These are phyloP conservation scores for Apiospora phragmitis DNA, from an alignment of 2,329 filamentous ascomycete species.

Conservation along the genomic window DNA sequence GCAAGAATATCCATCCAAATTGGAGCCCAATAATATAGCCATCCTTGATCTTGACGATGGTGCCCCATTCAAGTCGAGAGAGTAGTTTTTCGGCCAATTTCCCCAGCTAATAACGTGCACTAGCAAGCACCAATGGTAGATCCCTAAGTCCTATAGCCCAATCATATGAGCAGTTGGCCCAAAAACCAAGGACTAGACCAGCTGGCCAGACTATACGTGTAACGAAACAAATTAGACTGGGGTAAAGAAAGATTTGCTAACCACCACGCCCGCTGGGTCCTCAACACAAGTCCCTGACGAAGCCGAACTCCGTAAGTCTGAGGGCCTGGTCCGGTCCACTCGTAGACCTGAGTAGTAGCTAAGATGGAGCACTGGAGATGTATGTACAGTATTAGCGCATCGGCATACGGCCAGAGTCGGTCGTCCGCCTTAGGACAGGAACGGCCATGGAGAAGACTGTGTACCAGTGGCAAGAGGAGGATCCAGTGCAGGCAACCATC, in stretches of 20 bases:
- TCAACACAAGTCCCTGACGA: background rate
- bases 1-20: background rate
- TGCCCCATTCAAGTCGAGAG: background rate
- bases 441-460: background rate
- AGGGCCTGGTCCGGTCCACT: background rate
- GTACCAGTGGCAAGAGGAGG: background rate
- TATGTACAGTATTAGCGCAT: background rate
- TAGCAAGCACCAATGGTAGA: background rate
- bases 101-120: slow-evolving; percentile 7
- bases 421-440: background rate
- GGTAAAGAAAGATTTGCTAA: slow-evolving; percentile 5
- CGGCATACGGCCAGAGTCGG: slow-evolving; percentile 1
- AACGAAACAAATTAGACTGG: slow-evolving; percentile 6
- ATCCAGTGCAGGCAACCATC: background rate
- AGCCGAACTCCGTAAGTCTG: slow-evolving; percentile 6
- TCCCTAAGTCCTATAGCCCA: slow-evolving; percentile 2
- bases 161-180: background rate
- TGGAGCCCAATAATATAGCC: slow-evolving; percentile 4
- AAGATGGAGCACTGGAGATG: slow-evolving; percentile 4
- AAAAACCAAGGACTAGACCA: background rate
- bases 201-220: slow-evolving; percentile 7
- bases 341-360: background rate
- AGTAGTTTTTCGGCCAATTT: slow-evolving; percentile 6
- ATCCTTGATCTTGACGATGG: slow-evolving; percentile 6
- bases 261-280: background rate